These are phyloP conservation scores for Neurospora sublineolata DNA, from an alignment of 495 filamentous ascomycete species.

Conservation along the genomic window DNA sequence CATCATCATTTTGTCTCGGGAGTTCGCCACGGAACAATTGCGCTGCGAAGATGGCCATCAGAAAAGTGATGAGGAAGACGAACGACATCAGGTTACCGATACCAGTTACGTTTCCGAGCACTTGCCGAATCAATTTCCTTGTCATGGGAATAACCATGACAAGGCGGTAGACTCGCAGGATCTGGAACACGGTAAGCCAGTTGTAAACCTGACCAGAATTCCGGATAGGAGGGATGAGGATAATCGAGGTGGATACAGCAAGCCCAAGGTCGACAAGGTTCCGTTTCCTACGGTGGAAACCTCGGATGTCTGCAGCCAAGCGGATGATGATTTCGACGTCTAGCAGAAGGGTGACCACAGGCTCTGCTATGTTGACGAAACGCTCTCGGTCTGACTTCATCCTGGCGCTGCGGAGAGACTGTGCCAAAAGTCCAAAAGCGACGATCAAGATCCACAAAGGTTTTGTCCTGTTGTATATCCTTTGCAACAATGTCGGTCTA, in stretches of 20 bases:
- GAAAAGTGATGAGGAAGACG: constrained; percentile 87
- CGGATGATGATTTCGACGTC: constrained; percentile 73
- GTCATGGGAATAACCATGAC: constrained; percentile 84
- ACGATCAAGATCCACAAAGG: constrained; percentile 79
- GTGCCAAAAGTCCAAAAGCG: constrained; percentile 59
- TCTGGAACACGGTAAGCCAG: constrained; percentile 89
- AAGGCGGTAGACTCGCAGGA: constrained; percentile 82
- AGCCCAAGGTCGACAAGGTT: constrained; percentile 75
- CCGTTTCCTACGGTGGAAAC: constrained; percentile 56
- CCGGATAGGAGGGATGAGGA: constrained; percentile 74
- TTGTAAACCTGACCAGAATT: constrained; percentile 67
- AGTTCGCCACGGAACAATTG: constrained; percentile 89
- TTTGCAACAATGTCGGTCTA: constrained; percentile 47
- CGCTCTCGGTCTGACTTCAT: constrained; percentile 49
- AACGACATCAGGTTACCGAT: constrained; percentile 91
- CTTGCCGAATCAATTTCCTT: constrained; percentile 69
- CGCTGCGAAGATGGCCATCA: constrained; percentile 84
- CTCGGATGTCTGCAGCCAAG: constrained; percentile 64
- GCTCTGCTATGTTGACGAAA: constrained; percentile 54
- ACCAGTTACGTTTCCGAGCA: constrained; percentile 85
- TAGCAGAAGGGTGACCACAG: constrained; percentile 66
- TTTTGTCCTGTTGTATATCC: constrained; percentile 56
- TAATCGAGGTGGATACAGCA: constrained; percentile 68
- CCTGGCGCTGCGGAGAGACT: constrained; percentile 59
- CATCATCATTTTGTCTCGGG: constrained; percentile 43